Evolutionary conservation across 345 rosid genomes (phyloP).

Genomic region (Psidium friedrichsthalianum): DNA sequence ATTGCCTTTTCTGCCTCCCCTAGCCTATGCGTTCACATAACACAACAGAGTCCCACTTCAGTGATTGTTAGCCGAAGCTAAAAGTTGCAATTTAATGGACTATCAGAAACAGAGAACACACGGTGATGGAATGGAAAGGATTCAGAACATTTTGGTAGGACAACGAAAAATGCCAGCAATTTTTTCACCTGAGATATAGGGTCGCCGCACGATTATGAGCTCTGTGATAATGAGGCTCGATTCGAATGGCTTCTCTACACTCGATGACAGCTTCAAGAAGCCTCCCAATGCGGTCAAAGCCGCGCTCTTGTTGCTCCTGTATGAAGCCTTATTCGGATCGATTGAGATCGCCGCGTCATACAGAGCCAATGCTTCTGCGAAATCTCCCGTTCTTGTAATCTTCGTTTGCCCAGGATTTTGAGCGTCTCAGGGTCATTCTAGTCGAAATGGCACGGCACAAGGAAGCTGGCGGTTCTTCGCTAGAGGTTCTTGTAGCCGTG

Average conservation of each 20-base stretch:
- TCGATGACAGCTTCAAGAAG: conserved; percentile 57
- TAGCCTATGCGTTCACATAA: conserved; percentile 26
- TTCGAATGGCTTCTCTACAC: conserved; percentile 62
- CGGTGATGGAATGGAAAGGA: neutral
- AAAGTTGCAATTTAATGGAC: neutral
- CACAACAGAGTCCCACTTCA: neutral
- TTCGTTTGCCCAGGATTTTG: conserved; percentile 73
- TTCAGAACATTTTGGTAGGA: neutral
- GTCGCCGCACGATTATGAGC: conserved; percentile 93
- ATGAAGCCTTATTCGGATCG: conserved; percentile 56
- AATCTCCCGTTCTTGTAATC: conserved; percentile 63
- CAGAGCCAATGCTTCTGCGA: conserved; percentile 57
- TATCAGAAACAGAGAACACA: neutral
- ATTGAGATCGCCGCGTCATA: conserved; percentile 68
- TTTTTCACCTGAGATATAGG: conserved; percentile 61
- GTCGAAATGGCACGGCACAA: conserved; percentile 83
- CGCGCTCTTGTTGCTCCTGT: conserved; percentile 73
- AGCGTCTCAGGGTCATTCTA: conserved; percentile 68
- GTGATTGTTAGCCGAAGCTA: neutral
- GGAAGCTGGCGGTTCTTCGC: conserved; percentile 19
- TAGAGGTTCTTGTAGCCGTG: conserved; percentile 12
- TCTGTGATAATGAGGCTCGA: conserved; percentile 69
- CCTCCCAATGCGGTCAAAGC: conserved; percentile 74
- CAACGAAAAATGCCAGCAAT: neutral
- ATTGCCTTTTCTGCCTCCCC: conserved; percentile 86